Percentiles rank a stretch among this genome's conserved stretches.
Conservation (phyloP, 306 rosid genomes). For the Glycine soja region DNA sequence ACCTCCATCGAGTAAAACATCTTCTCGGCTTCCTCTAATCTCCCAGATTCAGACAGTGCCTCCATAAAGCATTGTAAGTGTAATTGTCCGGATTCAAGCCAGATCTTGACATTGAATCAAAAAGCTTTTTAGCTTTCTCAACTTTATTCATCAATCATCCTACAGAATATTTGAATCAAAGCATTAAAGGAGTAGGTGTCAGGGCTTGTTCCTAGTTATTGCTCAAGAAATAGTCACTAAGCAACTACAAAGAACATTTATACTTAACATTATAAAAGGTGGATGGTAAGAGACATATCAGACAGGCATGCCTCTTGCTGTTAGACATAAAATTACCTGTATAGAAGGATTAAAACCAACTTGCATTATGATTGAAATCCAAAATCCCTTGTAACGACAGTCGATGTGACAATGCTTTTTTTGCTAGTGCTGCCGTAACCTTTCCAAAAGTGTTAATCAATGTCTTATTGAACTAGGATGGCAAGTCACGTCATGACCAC, state of each 20-base stretch:
- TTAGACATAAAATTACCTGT: slow-evolving; percentile 21
- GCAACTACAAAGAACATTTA: slow-evolving; percentile 11
- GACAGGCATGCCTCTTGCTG: slow-evolving; percentile 8
- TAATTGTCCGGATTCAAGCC: slow-evolving; percentile 71
- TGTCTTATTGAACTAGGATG: background rate
- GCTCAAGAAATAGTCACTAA: background rate
- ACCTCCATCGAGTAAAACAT: slow-evolving; percentile 69
- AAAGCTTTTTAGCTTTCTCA: slow-evolving; percentile 68
- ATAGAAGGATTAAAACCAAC: slow-evolving; percentile 12
- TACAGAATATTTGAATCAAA: slow-evolving; percentile 66
- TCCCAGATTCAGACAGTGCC: slow-evolving; percentile 64
- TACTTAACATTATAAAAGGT: background rate
- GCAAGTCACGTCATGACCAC: background rate
- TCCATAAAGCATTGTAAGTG: slow-evolving; percentile 71
- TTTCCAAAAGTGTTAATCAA: slow-evolving; percentile 2
- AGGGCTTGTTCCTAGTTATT: slow-evolving; percentile 57
- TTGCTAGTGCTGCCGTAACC: background rate
- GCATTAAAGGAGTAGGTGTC: slow-evolving; percentile 69
- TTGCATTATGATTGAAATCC: slow-evolving; percentile 36
- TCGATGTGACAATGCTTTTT: no score
- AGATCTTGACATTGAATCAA: slow-evolving; percentile 62
- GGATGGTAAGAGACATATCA: background rate
- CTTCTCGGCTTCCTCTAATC: slow-evolving; percentile 65
- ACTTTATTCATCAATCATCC: slow-evolving; percentile 55
- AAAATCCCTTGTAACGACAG: background rate